These are phyloP conservation scores for Rhamnella rubrinervis DNA, from an alignment of 331 rosid genomes.

Conservation along the genomic window DNA sequence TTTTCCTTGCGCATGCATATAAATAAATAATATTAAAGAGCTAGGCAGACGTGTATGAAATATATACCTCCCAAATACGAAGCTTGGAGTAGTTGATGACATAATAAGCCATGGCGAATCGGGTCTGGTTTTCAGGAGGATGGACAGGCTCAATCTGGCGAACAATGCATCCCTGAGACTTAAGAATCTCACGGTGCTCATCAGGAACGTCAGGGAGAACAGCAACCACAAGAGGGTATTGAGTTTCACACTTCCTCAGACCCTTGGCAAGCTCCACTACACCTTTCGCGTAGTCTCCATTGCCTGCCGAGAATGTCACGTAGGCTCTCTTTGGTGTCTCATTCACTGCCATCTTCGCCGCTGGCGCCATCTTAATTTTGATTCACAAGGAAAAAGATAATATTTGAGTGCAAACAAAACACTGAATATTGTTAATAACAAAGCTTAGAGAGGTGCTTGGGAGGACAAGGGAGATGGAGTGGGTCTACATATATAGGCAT, in stretches of 20 bases:
- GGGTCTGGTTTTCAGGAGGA: slow-evolving; percentile 43
- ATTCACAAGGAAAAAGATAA: background rate
- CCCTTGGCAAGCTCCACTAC: slow-evolving; percentile 47
- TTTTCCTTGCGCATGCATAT: background rate
- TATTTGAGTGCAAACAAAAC: background rate
- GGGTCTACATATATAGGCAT: no score
- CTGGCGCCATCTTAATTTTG: background rate
- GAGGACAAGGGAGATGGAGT: no score
- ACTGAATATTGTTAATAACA: no score
- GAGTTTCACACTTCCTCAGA: slow-evolving; percentile 25
- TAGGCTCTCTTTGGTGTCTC: slow-evolving; percentile 23
- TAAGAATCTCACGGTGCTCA: slow-evolving; percentile 36
- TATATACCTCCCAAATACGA: slow-evolving; percentile 48
- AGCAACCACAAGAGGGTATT: slow-evolving; percentile 44
- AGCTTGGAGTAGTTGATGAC: slow-evolving; percentile 54
- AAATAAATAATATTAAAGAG: background rate
- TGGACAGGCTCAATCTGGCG: slow-evolving; percentile 40
- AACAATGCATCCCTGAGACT: slow-evolving; percentile 41
- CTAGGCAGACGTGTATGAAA: background rate
- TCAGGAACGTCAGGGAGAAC: slow-evolving; percentile 40
- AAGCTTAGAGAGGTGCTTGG: no score
- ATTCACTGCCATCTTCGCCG: background rate
- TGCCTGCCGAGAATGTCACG: slow-evolving; percentile 43
- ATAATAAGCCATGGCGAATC: slow-evolving; percentile 45
- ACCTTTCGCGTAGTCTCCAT: slow-evolving; percentile 42